Evolutionary conservation across 306 rosid species (phyloP), one percentile per base, ranked within the genome.

Genomic region (Oemleria cerasiformis): DNA sequence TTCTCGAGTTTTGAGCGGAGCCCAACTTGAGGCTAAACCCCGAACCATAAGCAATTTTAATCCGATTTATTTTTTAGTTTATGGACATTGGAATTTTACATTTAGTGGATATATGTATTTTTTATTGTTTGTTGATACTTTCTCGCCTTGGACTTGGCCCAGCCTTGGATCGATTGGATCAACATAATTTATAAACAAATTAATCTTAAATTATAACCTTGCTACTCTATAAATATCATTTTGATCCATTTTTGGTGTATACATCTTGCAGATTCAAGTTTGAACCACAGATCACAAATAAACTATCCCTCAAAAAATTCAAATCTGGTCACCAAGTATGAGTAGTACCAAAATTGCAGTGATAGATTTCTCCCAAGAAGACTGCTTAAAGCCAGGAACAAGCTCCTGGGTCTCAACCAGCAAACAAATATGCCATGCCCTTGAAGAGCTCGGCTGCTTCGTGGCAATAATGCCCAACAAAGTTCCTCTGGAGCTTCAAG

Each of bases 391-490:
- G 30, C 75, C 72, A 0, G 58, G 80, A 17, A 71, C 80, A 34
- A 64, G 49, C 20, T 56, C 48, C 4, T 81, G 82, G 82, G 9
- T 64, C 23, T 51, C 72, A 1, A 39, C 25, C 11, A 6, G 79
- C 68, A 48, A 39, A 11, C 50, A 56, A 11, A 67, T 73, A 16
- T 66, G 85, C 39, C 45, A 15, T 8, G 86, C 86, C 12, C 78
- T 82, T 1, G 80, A 78, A 67, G 78, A 82, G 45, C 73, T 65
- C 6, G 80, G 86, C 14, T 82, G 83, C 45, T 82, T 78, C 11
- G 58, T 54, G 12, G 81, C 75, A 21, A 8, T 12, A 65, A 38
- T 38, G 17, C 77, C 41, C 34, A 71, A 70, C 14, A 59, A 30
- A 38, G 23, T 67, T 20, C 34, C 83, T 39, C n/a, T 0, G 5